Percentiles rank a stretch among this genome's conserved stretches.
phyloP scores from a whole-genome alignment of 768 basidiomycete species.

The Boletus pseudopeckii region DNA sequence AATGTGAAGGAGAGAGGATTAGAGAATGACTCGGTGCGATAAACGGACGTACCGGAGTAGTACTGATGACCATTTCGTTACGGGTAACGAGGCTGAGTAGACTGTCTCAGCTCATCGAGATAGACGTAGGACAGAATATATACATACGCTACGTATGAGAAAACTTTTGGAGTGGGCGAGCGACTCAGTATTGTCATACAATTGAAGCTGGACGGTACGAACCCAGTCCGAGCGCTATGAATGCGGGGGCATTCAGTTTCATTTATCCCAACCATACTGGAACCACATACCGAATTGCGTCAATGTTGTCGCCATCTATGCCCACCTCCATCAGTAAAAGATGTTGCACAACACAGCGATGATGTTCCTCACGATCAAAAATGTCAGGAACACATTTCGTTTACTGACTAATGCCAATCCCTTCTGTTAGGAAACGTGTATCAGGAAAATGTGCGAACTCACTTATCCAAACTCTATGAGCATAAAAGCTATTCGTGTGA shows the following conservation, averaged over 20 bases:
- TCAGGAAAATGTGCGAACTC: neutral
- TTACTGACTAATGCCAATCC: neutral
- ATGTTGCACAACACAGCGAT: neutral
- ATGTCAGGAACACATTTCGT: neutral
- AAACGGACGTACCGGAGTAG: neutral
- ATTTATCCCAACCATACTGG: neutral
- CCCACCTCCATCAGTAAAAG: neutral
- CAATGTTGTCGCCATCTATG: neutral
- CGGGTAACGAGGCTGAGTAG: neutral
- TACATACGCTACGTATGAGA: neutral
- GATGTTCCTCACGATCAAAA: constrained; percentile 3
- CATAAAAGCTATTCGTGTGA: constrained; percentile 6
- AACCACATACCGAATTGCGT: constrained; percentile 1
- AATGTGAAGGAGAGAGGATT: neutral
- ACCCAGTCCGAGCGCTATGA: constrained; percentile 3
- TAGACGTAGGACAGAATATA: neutral
- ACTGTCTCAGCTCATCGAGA: neutral
- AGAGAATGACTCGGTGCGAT: too few relatives aligned
- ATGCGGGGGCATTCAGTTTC: neutral
- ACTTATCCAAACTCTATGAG: constrained; percentile 16
- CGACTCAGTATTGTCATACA: neutral
- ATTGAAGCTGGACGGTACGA: neutral
- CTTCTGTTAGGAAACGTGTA: neutral
- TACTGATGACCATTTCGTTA: fast-evolving
- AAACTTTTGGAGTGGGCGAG: neutral